phyloP scores from a whole-genome alignment of 1,139 yeast species.

The Debaryomyces nepalensis region DNA sequence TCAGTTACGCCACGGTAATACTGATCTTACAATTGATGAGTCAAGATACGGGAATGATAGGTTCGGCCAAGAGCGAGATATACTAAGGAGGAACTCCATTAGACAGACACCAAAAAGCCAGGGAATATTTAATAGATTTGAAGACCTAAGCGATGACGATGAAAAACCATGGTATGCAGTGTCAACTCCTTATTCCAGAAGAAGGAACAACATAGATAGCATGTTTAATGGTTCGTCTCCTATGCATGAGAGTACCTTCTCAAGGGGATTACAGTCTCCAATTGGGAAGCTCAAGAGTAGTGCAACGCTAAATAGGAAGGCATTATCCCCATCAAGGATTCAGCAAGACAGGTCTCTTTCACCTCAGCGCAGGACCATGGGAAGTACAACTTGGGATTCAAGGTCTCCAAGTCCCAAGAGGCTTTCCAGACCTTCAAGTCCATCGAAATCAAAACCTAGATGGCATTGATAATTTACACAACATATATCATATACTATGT shows the following conservation, averaged over 20 bases:
- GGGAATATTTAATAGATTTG: constrained; percentile 1
- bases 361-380: constrained; percentile 7
- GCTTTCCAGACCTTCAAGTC: constrained; percentile 13
- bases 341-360: constrained; percentile 8
- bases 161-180: constrained; percentile 24
- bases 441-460: constrained; percentile 13
- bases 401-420: constrained; percentile 11
- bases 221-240: constrained; percentile 9
- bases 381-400: constrained; percentile 2
- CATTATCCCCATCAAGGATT: constrained; percentile 12
- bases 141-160: constrained; percentile 17
- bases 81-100: constrained; percentile 1
- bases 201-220: not conserved
- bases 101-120: constrained; percentile 7
- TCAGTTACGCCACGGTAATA: constrained; percentile 1
- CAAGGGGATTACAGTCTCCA: constrained; percentile 10
- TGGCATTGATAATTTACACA: constrained; percentile 12
- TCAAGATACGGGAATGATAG: not conserved
- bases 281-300: constrained; percentile 8
- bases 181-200: constrained; percentile 29
- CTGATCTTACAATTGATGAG: constrained; percentile 5
- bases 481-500: too few species aligned
- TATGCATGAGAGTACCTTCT: constrained; percentile 3
- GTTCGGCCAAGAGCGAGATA: not conserved
- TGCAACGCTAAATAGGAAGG: constrained; percentile 8